phyloP scores from a whole-genome alignment of 441 rosid genomes.

The Hura crepitans region DNA sequence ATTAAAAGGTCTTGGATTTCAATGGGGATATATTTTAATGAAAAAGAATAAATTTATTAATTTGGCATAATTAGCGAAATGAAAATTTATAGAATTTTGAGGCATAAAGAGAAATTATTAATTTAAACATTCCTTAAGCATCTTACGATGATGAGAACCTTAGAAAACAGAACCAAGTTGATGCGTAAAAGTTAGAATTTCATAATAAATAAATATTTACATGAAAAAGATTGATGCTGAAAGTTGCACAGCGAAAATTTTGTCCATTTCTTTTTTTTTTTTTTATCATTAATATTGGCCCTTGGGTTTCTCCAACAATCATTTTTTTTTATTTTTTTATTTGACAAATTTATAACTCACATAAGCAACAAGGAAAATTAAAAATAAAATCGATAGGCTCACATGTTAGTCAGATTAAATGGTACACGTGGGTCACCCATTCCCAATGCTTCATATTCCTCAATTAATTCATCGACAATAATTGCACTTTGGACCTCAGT shows the following conservation, averaged over 20 bases:
- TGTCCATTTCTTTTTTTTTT: conserved; percentile 3
- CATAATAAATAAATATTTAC: background rate
- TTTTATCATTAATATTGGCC: conserved; percentile 2
- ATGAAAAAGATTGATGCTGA: background rate
- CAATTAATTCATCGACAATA: conserved; percentile 25
- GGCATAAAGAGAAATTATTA: background rate
- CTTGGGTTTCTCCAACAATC: conserved; percentile 23
- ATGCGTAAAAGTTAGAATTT: background rate
- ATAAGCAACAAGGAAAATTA: background rate
- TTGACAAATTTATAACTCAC: background rate
- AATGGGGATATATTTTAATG: no score
- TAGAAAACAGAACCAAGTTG: background rate
- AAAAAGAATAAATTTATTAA: no score
- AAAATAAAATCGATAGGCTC: background rate
- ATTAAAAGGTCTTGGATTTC: no score
- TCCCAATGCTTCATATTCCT: conserved; percentile 16
- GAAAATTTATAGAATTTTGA: background rate
- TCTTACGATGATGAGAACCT: background rate
- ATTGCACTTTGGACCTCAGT: conserved; percentile 13
- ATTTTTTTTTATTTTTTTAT: background rate
- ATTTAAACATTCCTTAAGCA: background rate
- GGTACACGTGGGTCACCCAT: conserved; percentile 29
- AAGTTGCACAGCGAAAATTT: background rate
- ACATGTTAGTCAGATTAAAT: conserved; percentile 21
- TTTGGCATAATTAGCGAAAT: no score